Evolutionary conservation across 2,329 filamentous ascomycete species (phyloP).

Genomic region (Arthroderma sp.): DNA sequence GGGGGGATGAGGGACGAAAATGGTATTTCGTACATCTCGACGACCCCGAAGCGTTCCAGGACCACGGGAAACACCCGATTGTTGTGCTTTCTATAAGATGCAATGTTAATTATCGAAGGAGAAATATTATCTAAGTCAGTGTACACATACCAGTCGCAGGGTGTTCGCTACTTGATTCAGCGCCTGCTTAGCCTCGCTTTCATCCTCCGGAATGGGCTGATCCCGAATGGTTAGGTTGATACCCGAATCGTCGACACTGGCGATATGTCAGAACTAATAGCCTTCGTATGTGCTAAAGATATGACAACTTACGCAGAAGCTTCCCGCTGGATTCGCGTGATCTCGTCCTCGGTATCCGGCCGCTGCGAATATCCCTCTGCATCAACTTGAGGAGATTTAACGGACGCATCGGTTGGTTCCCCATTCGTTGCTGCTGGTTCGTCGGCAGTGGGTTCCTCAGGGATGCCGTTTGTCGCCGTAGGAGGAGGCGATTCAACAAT

Average conservation of each 20-base stretch:
- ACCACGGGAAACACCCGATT: slow-evolving; percentile 49
- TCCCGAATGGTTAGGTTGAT: slow-evolving; percentile 39
- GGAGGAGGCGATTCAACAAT: not conserved
- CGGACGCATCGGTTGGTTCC: not conserved
- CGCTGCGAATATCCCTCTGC: slow-evolving; percentile 32
- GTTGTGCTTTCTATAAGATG: slow-evolving; percentile 31
- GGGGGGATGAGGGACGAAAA: slow-evolving; percentile 54
- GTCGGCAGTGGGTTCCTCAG: not conserved
- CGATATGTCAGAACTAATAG: not conserved
- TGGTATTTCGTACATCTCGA: slow-evolving; percentile 81
- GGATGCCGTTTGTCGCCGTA: not conserved
- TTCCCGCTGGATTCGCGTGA: slow-evolving; percentile 35
- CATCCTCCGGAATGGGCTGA: slow-evolving; percentile 40
- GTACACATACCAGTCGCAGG: slow-evolving; percentile 32
- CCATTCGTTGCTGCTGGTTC: not conserved
- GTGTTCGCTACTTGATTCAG: slow-evolving; percentile 40
- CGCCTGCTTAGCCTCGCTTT: slow-evolving; percentile 37
- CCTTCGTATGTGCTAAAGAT: slow-evolving; percentile 4
- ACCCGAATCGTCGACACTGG: slow-evolving; percentile 28
- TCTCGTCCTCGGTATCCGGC: slow-evolving; percentile 34
- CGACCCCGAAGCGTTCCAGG: slow-evolving; percentile 72
- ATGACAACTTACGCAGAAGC: slow-evolving; percentile 23
- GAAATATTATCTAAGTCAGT: not conserved
- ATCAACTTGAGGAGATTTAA: slow-evolving; percentile 23
- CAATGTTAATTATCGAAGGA: slow-evolving; percentile 14